A percentile compares a stretch with the other conserved stretches of the same genome.
These are phyloP conservation scores for Leonotis leonurus DNA, from an alignment of 257 asterid species.

Conservation along the genomic window DNA sequence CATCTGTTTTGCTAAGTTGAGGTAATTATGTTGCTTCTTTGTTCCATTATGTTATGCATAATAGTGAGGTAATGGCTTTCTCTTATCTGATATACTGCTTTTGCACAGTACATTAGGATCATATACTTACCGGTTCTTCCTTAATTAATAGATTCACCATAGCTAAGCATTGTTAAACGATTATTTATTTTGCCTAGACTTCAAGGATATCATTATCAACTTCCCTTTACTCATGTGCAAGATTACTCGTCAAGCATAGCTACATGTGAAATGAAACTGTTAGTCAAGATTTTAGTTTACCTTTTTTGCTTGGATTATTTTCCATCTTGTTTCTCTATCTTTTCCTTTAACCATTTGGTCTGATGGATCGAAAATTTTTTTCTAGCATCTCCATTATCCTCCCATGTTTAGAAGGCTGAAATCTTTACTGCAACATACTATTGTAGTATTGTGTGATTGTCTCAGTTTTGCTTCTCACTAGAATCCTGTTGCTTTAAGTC, in stretches of 20 bases:
- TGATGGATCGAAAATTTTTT: not conserved
- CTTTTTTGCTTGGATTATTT: not conserved
- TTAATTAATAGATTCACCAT: too few relatives aligned
- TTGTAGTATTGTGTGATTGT: not conserved
- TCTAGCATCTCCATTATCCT: not conserved
- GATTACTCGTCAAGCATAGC: slow-evolving; percentile 2
- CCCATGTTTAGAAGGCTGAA: not conserved
- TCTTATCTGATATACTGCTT: not conserved
- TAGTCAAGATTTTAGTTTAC: not conserved
- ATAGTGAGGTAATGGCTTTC: not conserved
- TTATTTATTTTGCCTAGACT: not conserved
- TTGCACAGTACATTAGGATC: not conserved
- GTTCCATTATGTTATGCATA: not conserved
- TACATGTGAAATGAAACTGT: not conserved
- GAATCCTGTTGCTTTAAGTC: not conserved
- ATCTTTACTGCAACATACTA: not conserved
- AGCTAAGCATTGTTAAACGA: too few relatives aligned
- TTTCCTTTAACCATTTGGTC: not conserved
- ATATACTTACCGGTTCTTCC: too few relatives aligned
- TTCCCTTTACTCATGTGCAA: not conserved
- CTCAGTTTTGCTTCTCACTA: not conserved
- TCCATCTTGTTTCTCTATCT: not conserved
- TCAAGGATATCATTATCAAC: not conserved
- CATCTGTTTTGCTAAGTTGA: slow-evolving; percentile 10
- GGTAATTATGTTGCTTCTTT: not conserved